Base-by-base conservation (phyloP, 805 yeast genomes). In the Cyberlindnera meyerae region DNA sequence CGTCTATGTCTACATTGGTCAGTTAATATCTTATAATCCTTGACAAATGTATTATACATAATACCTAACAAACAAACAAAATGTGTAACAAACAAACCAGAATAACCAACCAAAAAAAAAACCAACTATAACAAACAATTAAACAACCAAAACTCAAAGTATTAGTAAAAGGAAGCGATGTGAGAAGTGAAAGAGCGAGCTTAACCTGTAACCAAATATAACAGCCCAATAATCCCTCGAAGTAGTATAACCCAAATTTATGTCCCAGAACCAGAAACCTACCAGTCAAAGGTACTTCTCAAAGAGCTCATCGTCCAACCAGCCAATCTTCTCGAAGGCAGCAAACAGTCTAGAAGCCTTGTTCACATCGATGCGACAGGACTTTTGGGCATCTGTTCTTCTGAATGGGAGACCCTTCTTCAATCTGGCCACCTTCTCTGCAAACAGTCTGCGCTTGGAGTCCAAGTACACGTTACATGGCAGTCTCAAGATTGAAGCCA, bases 381-480 rank as follows among this genome's bases (percentile, higher is more conserved):
- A 95, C 68, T 93, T 93, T 63, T 90, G 98, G 8, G 97, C 95
- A 62, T 90, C 98, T 0, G 97, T 90, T 66, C 97, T 81, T 66
- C 97, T 80, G 65, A 90, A 90, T 26, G 94, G 94, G 58, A 82
- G 70, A 30, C 83, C 84, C 36, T 69, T 70, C 54, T 77, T 79
- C 58, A 81, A 61, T 37, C 97, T 75, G 44, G 76, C 75, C 29
- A 88, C 93, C 64, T 90, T 90, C 60, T 90, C 97, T 44, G 77
- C 73, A 59, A 90, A 93, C 17, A 90, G 68, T 50, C 98, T 74
- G 63, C 94, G 77, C 65, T 83, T 83, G 8, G 88, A 81, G 51
- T 78, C 84, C 57, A 83, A 68, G 59, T 89, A 90, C 24, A 89
- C 77, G 43, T 80, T 83, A 40, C 88, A 82, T 8, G 97, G 96